Base-by-base conservation (phyloP, 1,284 basidiomycete genomes). In the Cutaneotrichosporon mucoides region DNA sequence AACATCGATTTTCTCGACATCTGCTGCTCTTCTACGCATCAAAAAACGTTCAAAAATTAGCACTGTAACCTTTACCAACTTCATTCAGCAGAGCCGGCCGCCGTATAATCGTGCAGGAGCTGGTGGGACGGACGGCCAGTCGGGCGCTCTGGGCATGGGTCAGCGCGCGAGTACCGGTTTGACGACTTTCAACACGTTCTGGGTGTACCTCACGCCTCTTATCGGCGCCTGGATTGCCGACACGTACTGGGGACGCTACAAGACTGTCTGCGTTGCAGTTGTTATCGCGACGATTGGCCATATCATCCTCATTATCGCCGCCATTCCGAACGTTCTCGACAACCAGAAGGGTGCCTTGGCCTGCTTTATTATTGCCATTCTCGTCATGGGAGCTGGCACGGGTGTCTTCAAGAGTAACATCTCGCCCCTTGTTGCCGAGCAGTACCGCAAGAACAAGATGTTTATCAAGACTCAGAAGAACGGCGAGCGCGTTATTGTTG, bases 31-130 rank as follows among this genome's bases (percentile, higher is more conserved):
- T 24, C 24, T 24, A 24, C 24, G 24, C 24, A 24, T 24, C 24
- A 24, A 24, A 24, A 24, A 24, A 24, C 24, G 24, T 24, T 24
- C 24, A 9, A 24, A 45, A 6, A 24, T 15, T 24, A 56, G 52
- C 15, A 55, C 50, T 34, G 55, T 52, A 1, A 49, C 50, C 34
- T 61, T 69, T 59, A 59, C 62, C 56, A 68, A 72, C 58, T 68
- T 68, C 50, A 59, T 73, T 62, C 63, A 53, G 33, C 34, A 63
- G 24, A 24, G 24, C 0, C 83, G 90, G 2, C 89, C 89, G 1
- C 61, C 68, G 8, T 84, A 84, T 43, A 89, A 88, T 6, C 81
- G 73, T 40, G 82, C 88, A 2, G 89, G 89, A 64, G 89, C 89
- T 2, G 82, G 81, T 13, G 83, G 86, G 16, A 42, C 57, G 16